A percentile compares a stretch with the other conserved stretches of the same genome.
These are phyloP conservation scores for Pichia manshurica DNA, from an alignment of 805 yeast genomes.

Conservation along the genomic window DNA sequence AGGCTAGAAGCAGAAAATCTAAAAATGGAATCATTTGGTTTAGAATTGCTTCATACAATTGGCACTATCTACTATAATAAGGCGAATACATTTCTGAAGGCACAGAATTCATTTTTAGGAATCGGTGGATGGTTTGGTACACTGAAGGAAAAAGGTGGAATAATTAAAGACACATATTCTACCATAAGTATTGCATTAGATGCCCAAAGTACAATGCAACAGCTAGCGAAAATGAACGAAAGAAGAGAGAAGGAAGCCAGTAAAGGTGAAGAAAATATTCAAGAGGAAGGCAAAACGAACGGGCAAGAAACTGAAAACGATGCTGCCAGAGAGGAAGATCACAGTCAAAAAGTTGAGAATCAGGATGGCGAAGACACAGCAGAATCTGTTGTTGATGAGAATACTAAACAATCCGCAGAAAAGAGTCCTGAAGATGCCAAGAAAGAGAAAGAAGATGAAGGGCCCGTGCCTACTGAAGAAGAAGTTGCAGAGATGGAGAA, in stretches of 20 bases:
- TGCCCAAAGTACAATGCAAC: constrained; percentile 74
- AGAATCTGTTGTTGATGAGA: too few relatives aligned
- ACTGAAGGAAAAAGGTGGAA: constrained; percentile 77
- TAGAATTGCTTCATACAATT: constrained; percentile 77
- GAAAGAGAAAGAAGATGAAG: constrained; percentile 20
- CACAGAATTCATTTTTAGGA: constrained; percentile 74
- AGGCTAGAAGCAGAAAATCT: constrained; percentile 66
- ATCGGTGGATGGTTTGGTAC: constrained; percentile 77
- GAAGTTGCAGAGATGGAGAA: constrained; percentile 72
- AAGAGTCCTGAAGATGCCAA: not conserved
- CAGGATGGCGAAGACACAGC: not conserved
- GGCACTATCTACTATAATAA: constrained; percentile 74
- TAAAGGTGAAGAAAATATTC: constrained; percentile 4
- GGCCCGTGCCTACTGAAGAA: constrained; percentile 44
- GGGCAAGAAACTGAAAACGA: not conserved
- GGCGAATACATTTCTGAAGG: constrained; percentile 65
- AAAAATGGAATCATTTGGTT: constrained; percentile 92
- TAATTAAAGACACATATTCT: constrained; percentile 76
- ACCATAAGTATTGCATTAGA: constrained; percentile 81
- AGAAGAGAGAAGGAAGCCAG: constrained; percentile 26
- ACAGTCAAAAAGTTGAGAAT: not conserved
- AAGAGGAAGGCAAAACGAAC: not conserved
- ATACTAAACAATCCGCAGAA: not conserved
- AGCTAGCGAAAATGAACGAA: constrained; percentile 68
- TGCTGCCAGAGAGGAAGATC: not conserved